Conservation (phyloP, 106 monocot species). For the Dendrobium catenatum region DNA sequence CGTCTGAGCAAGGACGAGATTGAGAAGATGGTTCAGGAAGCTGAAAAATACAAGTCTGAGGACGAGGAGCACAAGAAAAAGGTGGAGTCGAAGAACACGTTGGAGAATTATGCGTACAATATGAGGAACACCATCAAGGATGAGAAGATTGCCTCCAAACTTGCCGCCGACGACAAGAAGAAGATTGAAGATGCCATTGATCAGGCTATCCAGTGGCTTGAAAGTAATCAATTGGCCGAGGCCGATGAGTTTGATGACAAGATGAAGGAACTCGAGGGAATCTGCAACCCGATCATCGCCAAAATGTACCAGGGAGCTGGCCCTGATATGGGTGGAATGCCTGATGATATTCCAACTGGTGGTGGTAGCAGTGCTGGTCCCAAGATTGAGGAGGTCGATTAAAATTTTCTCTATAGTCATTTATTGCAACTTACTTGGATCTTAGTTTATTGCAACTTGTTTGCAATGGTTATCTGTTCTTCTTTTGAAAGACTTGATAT, state of each 20-base stretch:
- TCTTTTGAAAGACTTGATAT: too few species aligned
- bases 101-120: conserved; percentile 43
- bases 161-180: conserved; percentile 26
- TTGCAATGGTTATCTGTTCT: too few species aligned
- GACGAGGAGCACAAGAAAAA: conserved; percentile 44
- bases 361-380: conserved; percentile 22
- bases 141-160: conserved; percentile 28
- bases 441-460: too few species aligned
- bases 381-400: conserved; percentile 41
- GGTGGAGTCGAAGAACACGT: conserved; percentile 35
- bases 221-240: conserved; percentile 27
- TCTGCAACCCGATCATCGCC: conserved; percentile 37
- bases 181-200: conserved; percentile 34
- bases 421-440: too few species aligned
- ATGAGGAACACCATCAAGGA: conserved; percentile 37
- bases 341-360: conserved; percentile 21
- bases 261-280: conserved; percentile 40
- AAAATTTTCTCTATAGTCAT: not conserved
- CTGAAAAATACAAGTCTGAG: conserved; percentile 32
- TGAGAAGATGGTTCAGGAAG: conserved; percentile 51
- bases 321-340: conserved; percentile 15
- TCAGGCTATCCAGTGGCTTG: conserved; percentile 32
- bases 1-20: conserved; percentile 56
- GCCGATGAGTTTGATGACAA: conserved; percentile 33
- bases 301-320: conserved; percentile 34